Evolutionary conservation across 1,284 basidiomycete genomes (phyloP).

Genomic region (Cryptococcus amylolentus): DNA sequence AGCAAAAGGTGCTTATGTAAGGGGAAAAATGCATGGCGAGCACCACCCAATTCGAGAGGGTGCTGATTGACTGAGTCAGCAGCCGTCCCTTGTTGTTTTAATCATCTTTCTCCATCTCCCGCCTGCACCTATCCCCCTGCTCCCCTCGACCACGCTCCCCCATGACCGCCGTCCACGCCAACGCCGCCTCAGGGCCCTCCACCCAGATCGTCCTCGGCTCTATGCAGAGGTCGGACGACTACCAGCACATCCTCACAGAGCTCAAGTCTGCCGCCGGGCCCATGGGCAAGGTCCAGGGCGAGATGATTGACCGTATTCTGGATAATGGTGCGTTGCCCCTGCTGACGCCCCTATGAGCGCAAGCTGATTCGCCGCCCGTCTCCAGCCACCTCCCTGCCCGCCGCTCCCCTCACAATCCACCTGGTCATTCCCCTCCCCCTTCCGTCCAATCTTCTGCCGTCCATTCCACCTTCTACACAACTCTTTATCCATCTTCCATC

Average conservation of each 20-base stretch:
- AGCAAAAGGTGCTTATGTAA: not conserved
- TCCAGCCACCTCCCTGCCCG: slow-evolving; percentile 44
- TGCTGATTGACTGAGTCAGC: slow-evolving; percentile 1
- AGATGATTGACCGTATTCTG: slow-evolving; percentile 49
- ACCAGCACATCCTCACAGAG: slow-evolving; percentile 34
- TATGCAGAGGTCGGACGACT: slow-evolving; percentile 44
- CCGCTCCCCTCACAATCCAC: slow-evolving; percentile 39
- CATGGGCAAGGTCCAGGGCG: slow-evolving; percentile 32
- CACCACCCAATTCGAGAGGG: not conserved
- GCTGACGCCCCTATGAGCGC: not conserved
- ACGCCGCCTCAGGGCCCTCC: slow-evolving; percentile 6
- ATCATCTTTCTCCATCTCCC: not conserved
- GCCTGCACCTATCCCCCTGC: not conserved
- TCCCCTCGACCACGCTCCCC: not conserved
- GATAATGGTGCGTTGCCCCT: slow-evolving; percentile 42
- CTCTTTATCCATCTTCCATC: slow-evolving; percentile 40
- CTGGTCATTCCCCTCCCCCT: slow-evolving; percentile 47
- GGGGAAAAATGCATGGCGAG: not conserved
- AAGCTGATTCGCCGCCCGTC: not conserved
- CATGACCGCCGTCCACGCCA: slow-evolving; percentile 8
- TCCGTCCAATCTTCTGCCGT: slow-evolving; percentile 31
- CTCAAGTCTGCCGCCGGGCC: slow-evolving; percentile 29
- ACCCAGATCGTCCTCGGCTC: slow-evolving; percentile 46
- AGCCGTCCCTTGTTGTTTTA: not conserved
- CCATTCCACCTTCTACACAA: slow-evolving; percentile 42